phyloP scores from a whole-genome alignment of 352 stramenopile genomes.

The Pythium myriotylum region DNA sequence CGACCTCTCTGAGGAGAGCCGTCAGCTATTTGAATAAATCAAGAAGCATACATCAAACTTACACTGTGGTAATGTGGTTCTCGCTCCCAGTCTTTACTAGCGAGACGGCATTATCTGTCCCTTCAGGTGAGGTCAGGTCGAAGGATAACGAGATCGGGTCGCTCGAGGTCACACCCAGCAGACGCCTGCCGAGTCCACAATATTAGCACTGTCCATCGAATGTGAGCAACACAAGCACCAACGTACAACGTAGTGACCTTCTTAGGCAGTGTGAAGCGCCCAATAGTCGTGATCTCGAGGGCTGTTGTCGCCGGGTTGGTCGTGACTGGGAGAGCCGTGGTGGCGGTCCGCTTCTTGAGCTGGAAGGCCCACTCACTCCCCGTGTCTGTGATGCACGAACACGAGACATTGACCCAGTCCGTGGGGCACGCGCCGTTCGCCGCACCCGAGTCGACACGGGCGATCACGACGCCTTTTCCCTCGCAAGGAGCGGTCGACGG shows the following conservation, averaged over 20 bases:
- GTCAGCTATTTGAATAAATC: too few species aligned
- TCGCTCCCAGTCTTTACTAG: not conserved
- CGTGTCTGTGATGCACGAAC: slow-evolving; percentile 2
- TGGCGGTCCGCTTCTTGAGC: not conserved
- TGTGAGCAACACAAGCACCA: too few species aligned
- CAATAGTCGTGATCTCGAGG: too few species aligned
- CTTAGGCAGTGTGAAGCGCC: slow-evolving; percentile 1
- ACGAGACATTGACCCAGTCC: not conserved
- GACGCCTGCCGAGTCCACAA: not conserved
- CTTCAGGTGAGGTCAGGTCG: not conserved
- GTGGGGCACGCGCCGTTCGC: not conserved
- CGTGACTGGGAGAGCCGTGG: not conserved
- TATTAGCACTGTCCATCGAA: too few species aligned
- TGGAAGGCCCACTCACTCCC: slow-evolving; percentile 1
- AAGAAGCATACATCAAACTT: too few species aligned
- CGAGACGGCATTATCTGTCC: not conserved
- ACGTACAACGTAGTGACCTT: slow-evolving; percentile 2
- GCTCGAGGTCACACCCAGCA: not conserved
- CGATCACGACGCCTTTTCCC: not conserved
- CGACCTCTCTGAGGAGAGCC: not conserved
- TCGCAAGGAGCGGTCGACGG: not conserved
- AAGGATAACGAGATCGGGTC: not conserved
- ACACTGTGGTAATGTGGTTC: slow-evolving; percentile 1
- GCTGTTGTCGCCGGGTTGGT: too few species aligned
- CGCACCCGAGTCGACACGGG: not conserved